A percentile compares a stretch with the other conserved stretches of the same genome.
phyloP scores from a whole-genome alignment of 1,284 basidiomycete species.

The Erythrobasidium hasegawianum region DNA sequence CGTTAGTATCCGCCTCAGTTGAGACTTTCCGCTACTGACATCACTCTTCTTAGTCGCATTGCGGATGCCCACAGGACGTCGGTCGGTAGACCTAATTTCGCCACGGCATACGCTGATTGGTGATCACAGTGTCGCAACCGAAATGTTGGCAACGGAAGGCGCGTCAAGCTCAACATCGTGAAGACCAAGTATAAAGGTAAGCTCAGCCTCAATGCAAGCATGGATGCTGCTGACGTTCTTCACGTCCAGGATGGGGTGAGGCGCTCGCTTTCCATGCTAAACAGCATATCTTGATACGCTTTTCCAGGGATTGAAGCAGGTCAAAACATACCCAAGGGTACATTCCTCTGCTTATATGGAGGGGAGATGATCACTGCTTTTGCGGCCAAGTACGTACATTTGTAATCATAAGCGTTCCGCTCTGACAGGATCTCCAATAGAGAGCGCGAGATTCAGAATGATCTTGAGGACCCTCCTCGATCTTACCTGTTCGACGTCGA shows the following conservation, averaged over 20 bases:
- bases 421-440: too few species aligned
- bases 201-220: too few species aligned
- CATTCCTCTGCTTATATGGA: constrained; percentile 26
- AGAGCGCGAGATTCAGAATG: constrained; percentile 9
- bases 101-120: not conserved
- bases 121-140: constrained; percentile 23
- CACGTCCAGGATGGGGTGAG: constrained; percentile 23
- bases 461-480: constrained; percentile 2
- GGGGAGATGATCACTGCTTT: constrained; percentile 24
- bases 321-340: constrained; percentile 14
- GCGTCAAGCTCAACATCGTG: constrained; percentile 12
- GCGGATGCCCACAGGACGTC: constrained; percentile 23
- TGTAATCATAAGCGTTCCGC: too few species aligned
- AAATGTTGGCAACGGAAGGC: constrained; percentile 26
- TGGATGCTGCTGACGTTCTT: too few species aligned
- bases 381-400: constrained; percentile 14
- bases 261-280: too few species aligned
- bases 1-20: not conserved
- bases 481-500: constrained; percentile 33
- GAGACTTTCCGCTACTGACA: too few species aligned
- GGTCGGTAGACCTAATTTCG: not conserved
- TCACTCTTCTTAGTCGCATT: constrained; percentile 10
- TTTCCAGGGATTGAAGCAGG: not conserved
- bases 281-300: too few species aligned
- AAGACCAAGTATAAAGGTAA: constrained; percentile 30